Evolutionary conservation across 768 basidiomycete genomes (phyloP), one percentile per base, ranked within the genome.

Genomic region (Mycena rosella): DNA sequence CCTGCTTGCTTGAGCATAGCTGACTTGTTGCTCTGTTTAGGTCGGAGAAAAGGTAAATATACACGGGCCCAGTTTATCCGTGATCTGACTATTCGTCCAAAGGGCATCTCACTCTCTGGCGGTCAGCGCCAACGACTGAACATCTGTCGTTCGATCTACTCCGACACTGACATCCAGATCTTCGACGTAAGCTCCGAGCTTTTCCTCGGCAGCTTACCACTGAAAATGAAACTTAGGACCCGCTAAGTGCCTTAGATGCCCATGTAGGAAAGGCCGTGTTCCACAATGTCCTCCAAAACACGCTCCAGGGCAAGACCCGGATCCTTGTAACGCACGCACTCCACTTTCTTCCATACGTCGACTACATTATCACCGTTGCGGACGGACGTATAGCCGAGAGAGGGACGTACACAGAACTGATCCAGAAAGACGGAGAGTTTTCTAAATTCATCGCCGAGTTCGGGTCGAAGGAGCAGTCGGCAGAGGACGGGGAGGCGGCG

Each of bases 221-320:
- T 29, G 17, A 49, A 8, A 32, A 29, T 48, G 47, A 30, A 24
- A 69, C 27, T 62, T 47, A 90, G 88, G 95, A 96, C 73, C 94
- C 94, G 6, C 82, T 96, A 13, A 93, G 91, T n/a, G 95, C 95
- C 26, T 86, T 98, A 14, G 96, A 98, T 75, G 95, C 95, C 7
- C 95, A 96, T 74, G 95, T 97, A 54, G 96, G 95, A 44, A 93
- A 93, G 77, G 86, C 88, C 4, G 89, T 96, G 17, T 96, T 97
- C 81, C 88, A 93, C 74, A 91, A 96, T 64, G 92, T 95, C 14
- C 85, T 97, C 53, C 84, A 89, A 63, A 87, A 88, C 60, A 86
- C 84, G 18, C 81, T 88, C 17, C 75, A 81, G 6, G 87, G 84
- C 48, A 95, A 94, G 77, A 97, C 96, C 10, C 87, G 94, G 30